Evolutionary conservation across 2,329 filamentous ascomycete species (phyloP).

Genomic region (Fusarium sp.): DNA sequence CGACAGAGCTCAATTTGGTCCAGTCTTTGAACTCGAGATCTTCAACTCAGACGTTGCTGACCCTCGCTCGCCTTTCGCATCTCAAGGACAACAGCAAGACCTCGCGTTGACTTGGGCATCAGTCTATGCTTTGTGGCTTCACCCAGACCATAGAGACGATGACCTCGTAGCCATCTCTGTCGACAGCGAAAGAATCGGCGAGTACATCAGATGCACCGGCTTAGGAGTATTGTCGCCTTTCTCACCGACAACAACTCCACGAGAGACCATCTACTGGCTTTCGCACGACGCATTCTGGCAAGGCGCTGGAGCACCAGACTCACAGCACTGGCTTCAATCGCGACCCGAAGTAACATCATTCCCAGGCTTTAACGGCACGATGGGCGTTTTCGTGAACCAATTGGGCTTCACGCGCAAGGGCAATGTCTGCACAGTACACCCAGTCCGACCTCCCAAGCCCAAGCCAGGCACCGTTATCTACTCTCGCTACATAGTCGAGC

Average conservation of each 20-base stretch:
- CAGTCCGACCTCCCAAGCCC: slow-evolving; percentile 43
- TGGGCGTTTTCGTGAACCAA: slow-evolving; percentile 41
- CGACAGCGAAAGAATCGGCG: slow-evolving; percentile 4
- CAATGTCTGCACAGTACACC: slow-evolving; percentile 45
- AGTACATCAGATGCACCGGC: slow-evolving; percentile 20
- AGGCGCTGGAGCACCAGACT: slow-evolving; percentile 43
- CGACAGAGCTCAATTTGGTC: slow-evolving; percentile 8
- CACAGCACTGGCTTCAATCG: slow-evolving; percentile 38
- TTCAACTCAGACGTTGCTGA: slow-evolving; percentile 2
- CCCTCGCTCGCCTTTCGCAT: slow-evolving; percentile 2
- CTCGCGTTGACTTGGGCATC: slow-evolving; percentile 15
- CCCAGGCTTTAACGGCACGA: slow-evolving; percentile 39
- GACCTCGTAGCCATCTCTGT: slow-evolving; percentile 15
- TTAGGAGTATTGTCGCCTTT: slow-evolving; percentile 16
- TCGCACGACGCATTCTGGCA: slow-evolving; percentile 41
- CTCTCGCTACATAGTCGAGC: slow-evolving; percentile 43
- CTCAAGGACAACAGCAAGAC: slow-evolving; percentile 2
- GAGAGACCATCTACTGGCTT: slow-evolving; percentile 33
- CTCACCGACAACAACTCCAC: background rate
- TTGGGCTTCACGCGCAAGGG: slow-evolving; percentile 42
- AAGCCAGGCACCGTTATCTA: slow-evolving; percentile 40
- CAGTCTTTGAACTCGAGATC: slow-evolving; percentile 7
- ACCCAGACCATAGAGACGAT: slow-evolving; percentile 13
- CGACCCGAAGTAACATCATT: slow-evolving; percentile 41
- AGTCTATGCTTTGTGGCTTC: slow-evolving; percentile 24